Evolutionary conservation across 768 basidiomycete genomes (phyloP), one percentile per base, ranked within the genome.

Genomic region (Leccinum sublutescens): DNA sequence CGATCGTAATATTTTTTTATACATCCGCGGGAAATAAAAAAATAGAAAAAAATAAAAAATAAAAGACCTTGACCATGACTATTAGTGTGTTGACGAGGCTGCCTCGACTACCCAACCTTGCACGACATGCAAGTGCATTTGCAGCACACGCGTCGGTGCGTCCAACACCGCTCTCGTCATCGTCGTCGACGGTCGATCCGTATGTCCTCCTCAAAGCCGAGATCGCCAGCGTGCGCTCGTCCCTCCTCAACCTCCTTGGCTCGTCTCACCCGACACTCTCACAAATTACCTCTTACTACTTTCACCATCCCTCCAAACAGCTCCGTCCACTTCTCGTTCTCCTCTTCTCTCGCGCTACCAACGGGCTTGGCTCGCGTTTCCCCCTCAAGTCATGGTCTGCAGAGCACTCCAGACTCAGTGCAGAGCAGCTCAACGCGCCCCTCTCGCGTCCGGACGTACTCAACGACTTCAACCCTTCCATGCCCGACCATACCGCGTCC

Each of bases 211-310:
- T 97, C 60, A 82, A 84, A 45, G 75, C 85, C 15, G 91, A 98
- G 70, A 82, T 98, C 34, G 71, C 80, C 25, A 78, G 81, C 56
- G 78, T 99, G 45, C 86, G 88, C 58, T 79, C 82, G 19, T 87
- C 84, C 52, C 80, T 98, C 48, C 79, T 94, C 60, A 77, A 79
- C 59, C 81, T 98, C 43, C 82, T 98, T 7, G 95, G 93, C 19
- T 88, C 91, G 3, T 89, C 93, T 8, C 93, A 98, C 72, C 91
- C 96, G 1, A 85, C 86, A 4, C 85, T 98, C 54, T 85, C 88
- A 60, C 86, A 91, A 54, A 87, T 97, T 55, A 95, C 96, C 2
- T 84, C 91, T 63, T 95, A 92, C 75, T 98, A 97, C 77, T 98
- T 98, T 71, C 76, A 88, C 52, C 86, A 91, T 59, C 88, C 89